Evolutionary conservation across 495 filamentous ascomycete genomes (phyloP).

Genomic region (Sabuloglossum arenarium): DNA sequence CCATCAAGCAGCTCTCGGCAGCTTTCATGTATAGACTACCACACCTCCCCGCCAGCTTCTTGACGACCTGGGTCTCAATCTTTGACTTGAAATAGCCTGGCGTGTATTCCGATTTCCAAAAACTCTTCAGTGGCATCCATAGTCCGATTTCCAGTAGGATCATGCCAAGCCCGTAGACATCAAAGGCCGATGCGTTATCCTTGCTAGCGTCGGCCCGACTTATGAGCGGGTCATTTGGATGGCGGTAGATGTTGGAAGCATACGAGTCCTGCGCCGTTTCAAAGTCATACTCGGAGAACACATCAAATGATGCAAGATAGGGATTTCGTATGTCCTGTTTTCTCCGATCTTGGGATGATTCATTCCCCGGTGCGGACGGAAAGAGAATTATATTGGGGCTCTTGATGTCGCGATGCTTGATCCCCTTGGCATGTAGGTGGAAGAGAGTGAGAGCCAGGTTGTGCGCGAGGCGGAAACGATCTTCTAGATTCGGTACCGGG

Average conservation of each 20-base stretch:
- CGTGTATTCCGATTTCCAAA: constrained; percentile 47
- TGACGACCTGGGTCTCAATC: constrained; percentile 37
- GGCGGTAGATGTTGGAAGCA: constrained; percentile 40
- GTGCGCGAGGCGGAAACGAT: constrained; percentile 64
- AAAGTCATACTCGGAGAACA: constrained; percentile 49
- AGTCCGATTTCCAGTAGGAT: constrained; percentile 72
- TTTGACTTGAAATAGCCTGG: constrained; percentile 40
- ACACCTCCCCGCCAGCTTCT: constrained; percentile 27
- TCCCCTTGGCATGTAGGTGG: constrained; percentile 51
- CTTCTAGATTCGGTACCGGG: constrained; percentile 42
- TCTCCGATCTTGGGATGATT: constrained; percentile 22
- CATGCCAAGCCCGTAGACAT: constrained; percentile 70
- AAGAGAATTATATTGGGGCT: constrained; percentile 67
- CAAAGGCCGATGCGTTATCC: constrained; percentile 22
- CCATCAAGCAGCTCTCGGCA: constrained; percentile 58
- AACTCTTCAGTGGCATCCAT: constrained; percentile 54
- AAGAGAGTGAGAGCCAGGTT: constrained; percentile 58
- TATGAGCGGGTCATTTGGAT: constrained; percentile 48
- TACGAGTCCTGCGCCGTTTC: constrained; percentile 25
- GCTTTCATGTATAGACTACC: constrained; percentile 49
- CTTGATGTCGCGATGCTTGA: constrained; percentile 63
- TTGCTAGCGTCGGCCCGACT: constrained; percentile 4
- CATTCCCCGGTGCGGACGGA: constrained; percentile 24
- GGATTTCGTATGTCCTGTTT: constrained; percentile 42
- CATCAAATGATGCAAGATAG: constrained; percentile 59